These are phyloP conservation scores for Cronartium quercuum DNA, from an alignment of 1,284 basidiomycete genomes.

Conservation along the genomic window DNA sequence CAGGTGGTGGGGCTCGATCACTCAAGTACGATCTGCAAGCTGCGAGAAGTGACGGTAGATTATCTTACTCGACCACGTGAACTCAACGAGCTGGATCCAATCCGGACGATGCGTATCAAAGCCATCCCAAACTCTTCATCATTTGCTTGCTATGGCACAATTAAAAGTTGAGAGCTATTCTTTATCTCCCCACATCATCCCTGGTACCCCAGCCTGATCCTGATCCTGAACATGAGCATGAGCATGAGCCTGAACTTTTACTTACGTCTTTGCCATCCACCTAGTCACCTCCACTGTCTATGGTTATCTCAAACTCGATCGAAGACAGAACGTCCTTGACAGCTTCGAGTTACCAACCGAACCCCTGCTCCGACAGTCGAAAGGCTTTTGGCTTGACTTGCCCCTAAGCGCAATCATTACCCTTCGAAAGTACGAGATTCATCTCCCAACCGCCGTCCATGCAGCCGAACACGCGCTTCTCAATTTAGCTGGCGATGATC, in stretches of 20 bases:
- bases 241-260: too few species aligned
- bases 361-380: constrained; percentile 67
- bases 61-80: constrained; percentile 16
- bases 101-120: neutral
- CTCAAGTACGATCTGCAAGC: neutral
- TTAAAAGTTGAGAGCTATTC: neutral
- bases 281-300: constrained; percentile 66
- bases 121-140: constrained; percentile 5
- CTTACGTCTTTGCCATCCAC: constrained; percentile 40
- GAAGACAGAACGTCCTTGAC: constrained; percentile 61
- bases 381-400: constrained; percentile 79
- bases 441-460: constrained; percentile 71
- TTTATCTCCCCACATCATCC: neutral
- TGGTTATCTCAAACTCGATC: constrained; percentile 52
- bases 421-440: constrained; percentile 59
- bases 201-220: too few species aligned
- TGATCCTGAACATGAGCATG: too few species aligned
- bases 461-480: constrained; percentile 76
- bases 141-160: constrained; percentile 3
- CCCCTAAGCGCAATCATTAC: constrained; percentile 57
- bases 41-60: constrained; percentile 9
- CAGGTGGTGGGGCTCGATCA: constrained; percentile 3
- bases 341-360: constrained; percentile 71
- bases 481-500: constrained; percentile 54
- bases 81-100: neutral